phyloP scores from a whole-genome alignment of 1,284 basidiomycete genomes.

The Leccinum solheimii region DNA sequence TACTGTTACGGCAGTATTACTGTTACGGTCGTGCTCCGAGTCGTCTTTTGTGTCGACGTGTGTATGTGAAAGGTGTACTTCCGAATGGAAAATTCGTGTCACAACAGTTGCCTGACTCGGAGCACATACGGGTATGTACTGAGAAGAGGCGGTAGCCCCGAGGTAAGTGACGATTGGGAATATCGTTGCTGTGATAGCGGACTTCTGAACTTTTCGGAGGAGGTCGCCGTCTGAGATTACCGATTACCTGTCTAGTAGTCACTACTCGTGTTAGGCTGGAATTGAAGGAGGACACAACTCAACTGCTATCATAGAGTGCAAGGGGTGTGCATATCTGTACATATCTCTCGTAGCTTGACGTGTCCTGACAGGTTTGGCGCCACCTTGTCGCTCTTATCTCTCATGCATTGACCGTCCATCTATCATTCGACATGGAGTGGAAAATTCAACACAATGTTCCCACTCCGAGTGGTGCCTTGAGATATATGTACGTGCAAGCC shows the following conservation, averaged over 20 bases:
- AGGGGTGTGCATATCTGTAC: background rate
- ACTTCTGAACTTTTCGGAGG: background rate
- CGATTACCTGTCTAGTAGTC: background rate
- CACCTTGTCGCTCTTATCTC: constrained; percentile 4
- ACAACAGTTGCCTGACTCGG: too few relatives aligned
- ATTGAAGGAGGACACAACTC: background rate
- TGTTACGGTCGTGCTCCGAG: too few relatives aligned
- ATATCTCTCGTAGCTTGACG: background rate
- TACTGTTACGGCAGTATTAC: too few relatives aligned
- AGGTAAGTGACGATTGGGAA: background rate
- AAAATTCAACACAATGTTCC: background rate
- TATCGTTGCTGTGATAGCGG: background rate
- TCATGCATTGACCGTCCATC: background rate
- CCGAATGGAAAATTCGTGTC: background rate
- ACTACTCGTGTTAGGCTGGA: background rate
- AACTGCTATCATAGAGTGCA: background rate
- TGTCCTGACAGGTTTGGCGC: background rate
- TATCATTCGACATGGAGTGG: background rate
- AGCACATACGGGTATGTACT: background rate
- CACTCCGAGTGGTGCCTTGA: background rate
- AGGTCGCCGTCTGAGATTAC: background rate
- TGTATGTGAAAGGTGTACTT: background rate
- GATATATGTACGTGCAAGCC: background rate
- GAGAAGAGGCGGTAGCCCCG: background rate
- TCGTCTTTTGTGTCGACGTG: background rate